A percentile compares a stretch with the other conserved stretches of the same genome.
phyloP scores from a whole-genome alignment of 2,329 filamentous ascomycete genomes.

The Ilyonectria sp. region DNA sequence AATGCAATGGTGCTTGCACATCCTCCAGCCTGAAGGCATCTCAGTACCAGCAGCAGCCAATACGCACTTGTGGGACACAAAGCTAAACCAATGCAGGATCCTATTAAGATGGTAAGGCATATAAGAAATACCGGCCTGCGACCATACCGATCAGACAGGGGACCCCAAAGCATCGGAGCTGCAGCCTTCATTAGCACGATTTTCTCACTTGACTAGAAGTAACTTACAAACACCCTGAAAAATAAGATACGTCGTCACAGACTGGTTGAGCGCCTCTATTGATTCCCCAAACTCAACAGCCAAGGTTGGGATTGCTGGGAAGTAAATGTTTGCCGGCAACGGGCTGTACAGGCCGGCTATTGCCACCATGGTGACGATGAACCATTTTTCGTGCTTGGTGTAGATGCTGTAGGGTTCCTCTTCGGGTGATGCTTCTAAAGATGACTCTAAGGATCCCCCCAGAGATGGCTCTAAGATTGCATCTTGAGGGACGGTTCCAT shows the following conservation, averaged over 20 bases:
- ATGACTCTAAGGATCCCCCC: not conserved
- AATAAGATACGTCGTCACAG: constrained; percentile 51
- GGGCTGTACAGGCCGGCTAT: constrained; percentile 44
- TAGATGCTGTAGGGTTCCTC: constrained; percentile 31
- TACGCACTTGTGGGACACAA: constrained; percentile 51
- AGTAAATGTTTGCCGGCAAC: constrained; percentile 54
- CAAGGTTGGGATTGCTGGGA: constrained; percentile 51
- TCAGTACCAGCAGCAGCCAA: constrained; percentile 52
- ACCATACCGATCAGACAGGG: constrained; percentile 53
- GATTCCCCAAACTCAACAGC: constrained; percentile 48
- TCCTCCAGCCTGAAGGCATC: constrained; percentile 51
- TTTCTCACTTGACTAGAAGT: not conserved
- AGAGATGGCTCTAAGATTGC: not conserved
- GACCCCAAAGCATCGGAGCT: constrained; percentile 54
- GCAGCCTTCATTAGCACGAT: not conserved
- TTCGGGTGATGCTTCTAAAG: not conserved
- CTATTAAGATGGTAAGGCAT: constrained; percentile 51
- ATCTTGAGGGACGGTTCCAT: not conserved
- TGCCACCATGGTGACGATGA: constrained; percentile 31
- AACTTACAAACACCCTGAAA: constrained; percentile 49
- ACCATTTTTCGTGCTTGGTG: constrained; percentile 32
- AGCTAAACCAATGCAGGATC: constrained; percentile 52
- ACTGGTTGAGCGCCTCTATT: constrained; percentile 50
- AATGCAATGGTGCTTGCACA: constrained; percentile 55
- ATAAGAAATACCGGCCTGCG: constrained; percentile 49